A percentile compares a stretch with the other conserved stretches of the same genome.
These are phyloP conservation scores for Metarhizium rileyi DNA, from an alignment of 2,329 filamentous ascomycete species.

Conservation along the genomic window DNA sequence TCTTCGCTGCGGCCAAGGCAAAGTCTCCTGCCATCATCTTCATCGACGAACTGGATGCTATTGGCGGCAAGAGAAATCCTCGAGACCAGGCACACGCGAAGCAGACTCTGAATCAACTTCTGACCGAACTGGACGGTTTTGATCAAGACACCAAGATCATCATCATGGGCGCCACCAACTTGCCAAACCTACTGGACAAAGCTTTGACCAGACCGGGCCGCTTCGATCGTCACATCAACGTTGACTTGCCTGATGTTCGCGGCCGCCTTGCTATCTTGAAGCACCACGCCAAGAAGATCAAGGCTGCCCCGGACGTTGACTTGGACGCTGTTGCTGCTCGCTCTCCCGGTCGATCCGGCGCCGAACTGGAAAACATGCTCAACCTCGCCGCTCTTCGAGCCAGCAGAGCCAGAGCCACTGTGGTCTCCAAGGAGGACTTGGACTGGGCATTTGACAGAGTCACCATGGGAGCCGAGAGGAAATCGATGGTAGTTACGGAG, in stretches of 20 bases:
- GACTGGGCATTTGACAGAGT: conserved; percentile 99
- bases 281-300: conserved; percentile 89
- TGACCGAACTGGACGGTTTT: conserved; percentile 95
- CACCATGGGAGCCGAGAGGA: conserved; percentile 89
- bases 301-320: conserved; percentile 70
- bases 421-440: conserved; percentile 70
- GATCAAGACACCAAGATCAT: conserved; percentile 92
- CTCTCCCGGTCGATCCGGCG: conserved; percentile 86
- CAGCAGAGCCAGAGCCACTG: conserved; percentile 71
- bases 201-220: conserved; percentile 88
- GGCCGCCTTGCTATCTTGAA: conserved; percentile 88
- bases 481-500: conserved; percentile 79
- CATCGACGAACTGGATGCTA: conserved; percentile 89
- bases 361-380: conserved; percentile 91
- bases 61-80: conserved; percentile 87
- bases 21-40: conserved; percentile 93
- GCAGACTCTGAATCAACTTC: conserved; percentile 92
- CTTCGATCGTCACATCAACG: conserved; percentile 87
- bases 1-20: conserved; percentile 71
- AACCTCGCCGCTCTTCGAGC: conserved; percentile 93
- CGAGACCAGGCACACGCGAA: conserved; percentile 91
- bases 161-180: conserved; percentile 92
- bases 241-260: conserved; percentile 83
- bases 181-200: conserved; percentile 88
- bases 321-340: conserved; percentile 74